A percentile compares a stretch with the other conserved stretches of the same genome.
Conservation (phyloP, 2,329 filamentous ascomycete species). For the Exutisphaerella laricina region DNA sequence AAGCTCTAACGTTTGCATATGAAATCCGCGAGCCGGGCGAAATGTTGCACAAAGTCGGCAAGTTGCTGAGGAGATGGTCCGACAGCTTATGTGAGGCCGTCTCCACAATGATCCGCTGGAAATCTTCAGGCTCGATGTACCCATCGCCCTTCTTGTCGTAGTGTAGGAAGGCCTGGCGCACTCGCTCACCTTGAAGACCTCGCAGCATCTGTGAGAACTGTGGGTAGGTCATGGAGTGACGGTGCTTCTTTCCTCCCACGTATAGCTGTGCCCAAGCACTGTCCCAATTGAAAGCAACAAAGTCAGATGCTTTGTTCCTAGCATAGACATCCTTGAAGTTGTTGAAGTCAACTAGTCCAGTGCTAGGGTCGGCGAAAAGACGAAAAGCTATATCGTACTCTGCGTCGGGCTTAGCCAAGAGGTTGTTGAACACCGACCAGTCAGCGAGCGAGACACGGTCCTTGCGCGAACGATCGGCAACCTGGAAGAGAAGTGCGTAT, state of each 20-base stretch:
- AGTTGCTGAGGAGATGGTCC: conserved; percentile 86
- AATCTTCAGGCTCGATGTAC: conserved; percentile 91
- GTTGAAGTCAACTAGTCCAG: conserved; percentile 82
- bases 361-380: conserved; percentile 82
- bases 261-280: conserved; percentile 96
- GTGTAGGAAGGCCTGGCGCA: conserved; percentile 87
- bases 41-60: conserved; percentile 92
- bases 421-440: conserved; percentile 90
- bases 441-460: conserved; percentile 75
- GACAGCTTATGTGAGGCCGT: conserved; percentile 94
- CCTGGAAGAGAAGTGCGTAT: conserved; percentile 85
- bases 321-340: conserved; percentile 81
- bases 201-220: conserved; percentile 99
- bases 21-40: conserved; percentile 87
- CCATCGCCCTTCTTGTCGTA: conserved; percentile 91
- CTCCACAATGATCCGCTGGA: conserved; percentile 92
- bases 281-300: conserved; percentile 93
- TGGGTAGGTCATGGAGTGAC: conserved; percentile 87
- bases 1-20: conserved; percentile 94
- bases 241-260: conserved; percentile 78
- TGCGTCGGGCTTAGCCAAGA: conserved; percentile 88
- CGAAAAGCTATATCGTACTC: conserved; percentile 99
- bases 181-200: conserved; percentile 89
- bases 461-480: conserved; percentile 72
- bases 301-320: conserved; percentile 76